Evolutionary conservation across 2,329 filamentous ascomycete species (phyloP).

Genomic region (Fusarium sambucinum): DNA sequence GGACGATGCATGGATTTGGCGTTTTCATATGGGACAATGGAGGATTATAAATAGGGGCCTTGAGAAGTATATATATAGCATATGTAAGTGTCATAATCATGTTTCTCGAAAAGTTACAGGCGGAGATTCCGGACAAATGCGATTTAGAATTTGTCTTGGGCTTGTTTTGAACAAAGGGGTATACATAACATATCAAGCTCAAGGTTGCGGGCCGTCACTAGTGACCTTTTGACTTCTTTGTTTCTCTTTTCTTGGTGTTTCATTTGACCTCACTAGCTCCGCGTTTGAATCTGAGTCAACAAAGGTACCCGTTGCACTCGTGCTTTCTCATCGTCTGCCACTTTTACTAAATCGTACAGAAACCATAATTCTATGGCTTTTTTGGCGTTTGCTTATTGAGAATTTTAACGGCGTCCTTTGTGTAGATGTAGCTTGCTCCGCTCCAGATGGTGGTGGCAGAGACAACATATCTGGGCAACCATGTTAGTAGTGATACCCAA

Average conservation of each 20-base stretch:
- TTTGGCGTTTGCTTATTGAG: slow-evolving; percentile 58
- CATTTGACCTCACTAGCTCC: background rate
- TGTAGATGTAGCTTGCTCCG: slow-evolving; percentile 90
- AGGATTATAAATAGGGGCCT: slow-evolving; percentile 6
- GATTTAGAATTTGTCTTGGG: slow-evolving; percentile 21
- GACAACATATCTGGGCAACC: slow-evolving; percentile 76
- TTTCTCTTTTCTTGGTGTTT: background rate
- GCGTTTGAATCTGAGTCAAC: slow-evolving; percentile 5
- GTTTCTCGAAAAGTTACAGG: background rate
- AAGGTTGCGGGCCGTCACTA: slow-evolving; percentile 19
- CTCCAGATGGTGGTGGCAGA: slow-evolving; percentile 93
- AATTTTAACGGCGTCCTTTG: slow-evolving; percentile 92
- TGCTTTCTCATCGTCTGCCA: slow-evolving; percentile 7
- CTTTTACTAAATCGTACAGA: background rate
- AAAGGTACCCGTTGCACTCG: background rate
- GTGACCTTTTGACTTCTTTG: background rate
- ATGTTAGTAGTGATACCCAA: slow-evolving; percentile 2
- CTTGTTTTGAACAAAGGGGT: slow-evolving; percentile 13
- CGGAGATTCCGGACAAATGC: background rate
- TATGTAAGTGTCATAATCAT: slow-evolving; percentile 10
- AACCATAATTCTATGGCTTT: slow-evolving; percentile 25
- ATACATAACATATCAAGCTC: slow-evolving; percentile 27
- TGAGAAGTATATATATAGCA: slow-evolving; percentile 8
- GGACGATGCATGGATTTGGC: slow-evolving; percentile 15
- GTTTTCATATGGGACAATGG: slow-evolving; percentile 6